Evolutionary conservation across 2,329 filamentous ascomycete genomes (phyloP).

Genomic region (Phyllosticta paracitricarpa): DNA sequence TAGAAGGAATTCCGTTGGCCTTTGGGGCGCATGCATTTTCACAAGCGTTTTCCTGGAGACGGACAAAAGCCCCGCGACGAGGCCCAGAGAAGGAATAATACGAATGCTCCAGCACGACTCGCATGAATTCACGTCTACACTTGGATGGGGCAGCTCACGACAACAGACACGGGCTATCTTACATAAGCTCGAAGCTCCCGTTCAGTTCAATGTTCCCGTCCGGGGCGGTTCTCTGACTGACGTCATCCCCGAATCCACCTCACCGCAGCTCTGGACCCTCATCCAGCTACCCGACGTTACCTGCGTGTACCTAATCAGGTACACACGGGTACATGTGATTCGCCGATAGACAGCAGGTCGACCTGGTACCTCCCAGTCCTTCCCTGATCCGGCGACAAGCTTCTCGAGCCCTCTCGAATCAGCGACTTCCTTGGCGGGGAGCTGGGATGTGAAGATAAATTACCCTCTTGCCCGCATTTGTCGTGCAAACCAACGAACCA

Average conservation of each 20-base stretch:
- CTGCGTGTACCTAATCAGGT: neutral
- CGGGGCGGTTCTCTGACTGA: neutral
- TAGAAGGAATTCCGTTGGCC: neutral
- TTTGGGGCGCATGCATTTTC: neutral
- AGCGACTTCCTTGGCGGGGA: neutral
- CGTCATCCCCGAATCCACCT: neutral
- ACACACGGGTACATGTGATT: neutral
- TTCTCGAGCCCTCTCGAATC: neutral
- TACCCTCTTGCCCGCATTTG: neutral
- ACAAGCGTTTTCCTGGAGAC: neutral
- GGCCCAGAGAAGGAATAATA: neutral
- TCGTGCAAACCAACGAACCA: neutral
- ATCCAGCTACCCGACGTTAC: neutral
- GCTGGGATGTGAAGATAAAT: neutral
- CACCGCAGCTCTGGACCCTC: neutral
- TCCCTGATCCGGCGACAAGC: neutral
- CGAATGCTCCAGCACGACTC: neutral
- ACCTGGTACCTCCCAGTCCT: neutral
- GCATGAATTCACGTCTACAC: neutral
- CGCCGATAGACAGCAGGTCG: neutral
- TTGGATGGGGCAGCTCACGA: neutral
- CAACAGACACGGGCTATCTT: neutral
- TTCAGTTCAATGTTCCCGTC: too few relatives aligned
- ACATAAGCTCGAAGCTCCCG: neutral
- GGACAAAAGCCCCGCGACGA: neutral